Evolutionary conservation across 768 basidiomycete species (phyloP).

Genomic region (Rubroboletus satanas): DNA sequence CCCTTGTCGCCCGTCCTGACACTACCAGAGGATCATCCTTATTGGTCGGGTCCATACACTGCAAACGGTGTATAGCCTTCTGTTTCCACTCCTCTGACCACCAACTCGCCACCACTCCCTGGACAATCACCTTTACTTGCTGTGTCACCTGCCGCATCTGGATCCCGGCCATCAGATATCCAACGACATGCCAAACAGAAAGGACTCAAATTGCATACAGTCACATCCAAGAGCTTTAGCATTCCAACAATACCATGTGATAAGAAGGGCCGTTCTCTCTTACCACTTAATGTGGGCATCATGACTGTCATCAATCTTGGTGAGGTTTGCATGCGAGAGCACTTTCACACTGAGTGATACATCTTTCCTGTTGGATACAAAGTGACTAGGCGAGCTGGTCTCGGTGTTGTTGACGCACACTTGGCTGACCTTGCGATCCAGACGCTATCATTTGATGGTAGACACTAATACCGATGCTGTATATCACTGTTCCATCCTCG

Average conservation of each 20-base stretch:
- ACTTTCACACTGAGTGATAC: constrained; percentile 84
- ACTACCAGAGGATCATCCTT: constrained; percentile 32
- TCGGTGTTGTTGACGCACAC: background rate
- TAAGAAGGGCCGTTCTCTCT: constrained; percentile 60
- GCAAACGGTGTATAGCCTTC: constrained; percentile 22
- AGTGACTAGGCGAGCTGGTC: constrained; percentile 57
- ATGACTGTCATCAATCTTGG: constrained; percentile 79
- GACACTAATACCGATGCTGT: constrained; percentile 65
- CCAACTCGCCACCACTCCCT: constrained; percentile 19
- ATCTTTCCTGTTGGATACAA: constrained; percentile 88
- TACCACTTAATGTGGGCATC: constrained; percentile 81
- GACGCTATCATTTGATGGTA: constrained; percentile 75
- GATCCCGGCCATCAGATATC: constrained; percentile 25
- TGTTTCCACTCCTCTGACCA: constrained; percentile 12
- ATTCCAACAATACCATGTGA: constrained; percentile 80
- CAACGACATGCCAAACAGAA: constrained; percentile 63
- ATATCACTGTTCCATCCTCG: constrained; percentile 80
- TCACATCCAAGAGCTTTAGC: constrained; percentile 70
- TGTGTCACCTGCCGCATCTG: constrained; percentile 16
- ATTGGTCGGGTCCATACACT: constrained; percentile 23
- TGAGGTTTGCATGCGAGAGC: constrained; percentile 74
- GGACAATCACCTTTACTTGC: constrained; percentile 21
- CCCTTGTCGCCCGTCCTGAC: constrained; percentile 35
- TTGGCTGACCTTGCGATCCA: constrained; percentile 27
- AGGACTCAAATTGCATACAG: constrained; percentile 74